A percentile compares a stretch with the other conserved stretches of the same genome.
These are phyloP conservation scores for Mikania micrantha DNA, from an alignment of 129 eudicot genomes.

Conservation along the genomic window DNA sequence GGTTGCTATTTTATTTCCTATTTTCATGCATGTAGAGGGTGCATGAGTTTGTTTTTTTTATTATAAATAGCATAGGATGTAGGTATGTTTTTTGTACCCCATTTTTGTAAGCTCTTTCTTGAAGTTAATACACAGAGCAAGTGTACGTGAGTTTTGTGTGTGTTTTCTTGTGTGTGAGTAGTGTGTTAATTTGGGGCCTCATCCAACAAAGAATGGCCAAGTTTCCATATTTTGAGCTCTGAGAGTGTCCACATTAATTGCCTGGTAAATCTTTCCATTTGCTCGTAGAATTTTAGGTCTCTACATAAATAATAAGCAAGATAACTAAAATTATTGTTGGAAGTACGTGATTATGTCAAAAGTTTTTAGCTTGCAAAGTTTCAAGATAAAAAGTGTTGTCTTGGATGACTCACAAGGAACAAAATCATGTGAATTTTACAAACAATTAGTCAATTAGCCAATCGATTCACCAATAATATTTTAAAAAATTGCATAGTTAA, in stretches of 20 bases:
- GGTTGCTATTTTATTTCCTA: too few species aligned
- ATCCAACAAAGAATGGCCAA: too few species aligned
- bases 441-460: neutral
- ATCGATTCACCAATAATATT: neutral
- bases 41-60: too few species aligned
- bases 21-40: too few species aligned
- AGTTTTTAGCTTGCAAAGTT: neutral
- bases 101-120: too few species aligned
- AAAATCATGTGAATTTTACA: neutral
- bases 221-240: slow-evolving; percentile 95
- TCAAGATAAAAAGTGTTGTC: neutral
- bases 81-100: too few species aligned
- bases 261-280: slow-evolving; percentile 64
- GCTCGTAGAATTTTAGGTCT: slow-evolving; percentile 78
- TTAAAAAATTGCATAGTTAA: neutral
- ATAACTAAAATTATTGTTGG: neutral
- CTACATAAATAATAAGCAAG: slow-evolving; percentile 25
- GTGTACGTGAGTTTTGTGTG: too few species aligned
- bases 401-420: neutral
- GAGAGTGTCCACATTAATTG: slow-evolving; percentile 68
- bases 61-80: too few species aligned
- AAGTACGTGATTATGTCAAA: neutral
- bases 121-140: too few species aligned
- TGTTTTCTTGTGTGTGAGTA: too few species aligned
- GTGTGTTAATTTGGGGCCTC: too few species aligned